A percentile compares a stretch with the other conserved stretches of the same genome.
phyloP scores from a whole-genome alignment of 129 eudicot genomes.

The Arctium minus region DNA sequence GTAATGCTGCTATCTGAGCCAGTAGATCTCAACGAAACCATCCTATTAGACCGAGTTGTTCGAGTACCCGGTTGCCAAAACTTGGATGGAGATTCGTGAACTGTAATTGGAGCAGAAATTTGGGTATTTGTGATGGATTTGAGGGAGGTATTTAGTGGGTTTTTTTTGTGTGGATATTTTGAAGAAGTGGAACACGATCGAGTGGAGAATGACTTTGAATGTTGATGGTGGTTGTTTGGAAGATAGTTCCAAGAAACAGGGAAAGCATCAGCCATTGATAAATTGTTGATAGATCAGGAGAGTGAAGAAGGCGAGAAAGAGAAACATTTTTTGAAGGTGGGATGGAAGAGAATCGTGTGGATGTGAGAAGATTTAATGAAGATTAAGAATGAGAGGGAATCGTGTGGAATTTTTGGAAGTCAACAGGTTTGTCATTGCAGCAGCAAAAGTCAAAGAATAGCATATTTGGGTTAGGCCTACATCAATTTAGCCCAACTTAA shows the following conservation, averaged over 20 bases:
- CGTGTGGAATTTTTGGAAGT: background rate
- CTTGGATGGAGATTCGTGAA: slow-evolving; percentile 22
- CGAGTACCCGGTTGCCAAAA: slow-evolving; percentile 34
- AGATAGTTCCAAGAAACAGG: slow-evolving; percentile 32
- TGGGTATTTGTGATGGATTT: slow-evolving; percentile 16
- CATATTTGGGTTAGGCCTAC: background rate
- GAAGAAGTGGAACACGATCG: slow-evolving; percentile 14
- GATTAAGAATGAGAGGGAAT: slow-evolving; percentile 31
- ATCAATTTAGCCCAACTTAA: background rate
- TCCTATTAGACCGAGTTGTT: slow-evolving; percentile 25
- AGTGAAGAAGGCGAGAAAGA: slow-evolving; percentile 10
- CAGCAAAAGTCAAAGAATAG: background rate
- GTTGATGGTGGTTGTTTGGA: slow-evolving; percentile 28
- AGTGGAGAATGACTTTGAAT: slow-evolving; percentile 9
- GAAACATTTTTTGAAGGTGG: slow-evolving; percentile 24
- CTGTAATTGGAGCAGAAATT: slow-evolving; percentile 21
- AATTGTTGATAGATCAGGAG: slow-evolving; percentile 15
- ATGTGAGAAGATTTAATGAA: slow-evolving; percentile 38
- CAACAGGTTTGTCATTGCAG: background rate
- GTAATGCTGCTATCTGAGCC: slow-evolving; percentile 42
- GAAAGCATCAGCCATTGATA: slow-evolving; percentile 54
- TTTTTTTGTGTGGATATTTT: slow-evolving; percentile 9
- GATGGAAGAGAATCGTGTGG: slow-evolving; percentile 64
- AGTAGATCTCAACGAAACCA: slow-evolving; percentile 38
- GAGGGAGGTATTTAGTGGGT: slow-evolving; percentile 11